Evolutionary conservation across 176 grass and related monocot genomes (phyloP).

Genomic region (Carex myosuroides): DNA sequence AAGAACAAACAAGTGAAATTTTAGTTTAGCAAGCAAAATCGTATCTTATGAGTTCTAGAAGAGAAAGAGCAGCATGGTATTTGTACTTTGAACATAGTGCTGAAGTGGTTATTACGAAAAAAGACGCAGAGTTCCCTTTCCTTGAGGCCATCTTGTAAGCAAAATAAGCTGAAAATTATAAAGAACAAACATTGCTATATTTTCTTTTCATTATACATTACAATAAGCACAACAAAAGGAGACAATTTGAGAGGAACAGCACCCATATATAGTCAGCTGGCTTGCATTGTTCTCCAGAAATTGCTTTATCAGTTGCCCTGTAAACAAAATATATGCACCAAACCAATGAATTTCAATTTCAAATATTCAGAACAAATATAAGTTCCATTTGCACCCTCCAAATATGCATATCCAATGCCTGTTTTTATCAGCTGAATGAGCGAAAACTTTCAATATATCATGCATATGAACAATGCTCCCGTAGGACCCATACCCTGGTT

Average conservation of each 20-base stretch:
- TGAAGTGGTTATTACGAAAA: constrained; percentile 99
- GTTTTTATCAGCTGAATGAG: neutral
- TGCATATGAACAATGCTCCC: neutral
- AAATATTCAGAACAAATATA: constrained; percentile 6
- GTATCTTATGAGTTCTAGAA: neutral
- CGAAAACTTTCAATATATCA: neutral
- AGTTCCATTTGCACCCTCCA: neutral
- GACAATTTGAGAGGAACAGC: neutral
- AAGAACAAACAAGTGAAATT: constrained; percentile 18
- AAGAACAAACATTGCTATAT: constrained; percentile 18
- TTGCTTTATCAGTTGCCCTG: constrained; percentile 85
- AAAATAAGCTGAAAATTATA: constrained; percentile 62
- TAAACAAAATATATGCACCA: constrained; percentile 33
- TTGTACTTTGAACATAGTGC: constrained; percentile 95
- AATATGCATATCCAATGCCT: neutral
- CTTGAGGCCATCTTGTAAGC: constrained; percentile 90
- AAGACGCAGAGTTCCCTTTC: constrained; percentile 95
- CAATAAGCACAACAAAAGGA: neutral
- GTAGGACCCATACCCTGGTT: neutral
- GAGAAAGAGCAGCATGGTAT: neutral
- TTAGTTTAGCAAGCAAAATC: neutral
- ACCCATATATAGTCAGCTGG: constrained; percentile 97
- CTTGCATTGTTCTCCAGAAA: constrained; percentile 77
- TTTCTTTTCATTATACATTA: neutral
- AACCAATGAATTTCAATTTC: neutral